These are phyloP conservation scores for Pyrus communis DNA, from an alignment of 306 rosid genomes.

Conservation along the genomic window DNA sequence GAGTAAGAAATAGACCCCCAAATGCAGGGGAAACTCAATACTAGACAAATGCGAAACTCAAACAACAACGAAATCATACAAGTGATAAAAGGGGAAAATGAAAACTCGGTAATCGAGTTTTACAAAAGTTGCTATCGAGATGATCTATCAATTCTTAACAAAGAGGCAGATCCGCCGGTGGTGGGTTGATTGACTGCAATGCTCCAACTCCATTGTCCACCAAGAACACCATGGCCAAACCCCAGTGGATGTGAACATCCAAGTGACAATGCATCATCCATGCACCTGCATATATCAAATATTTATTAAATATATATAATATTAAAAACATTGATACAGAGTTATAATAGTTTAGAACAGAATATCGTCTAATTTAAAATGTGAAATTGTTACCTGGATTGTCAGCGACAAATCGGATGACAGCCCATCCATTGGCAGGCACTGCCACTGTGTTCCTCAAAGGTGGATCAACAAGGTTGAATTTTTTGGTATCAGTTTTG, in stretches of 20 bases:
- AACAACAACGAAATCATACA: constrained; percentile 16
- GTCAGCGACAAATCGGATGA: constrained; percentile 84
- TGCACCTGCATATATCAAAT: constrained; percentile 42
- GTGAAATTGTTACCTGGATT: constrained; percentile 61
- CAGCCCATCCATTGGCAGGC: constrained; percentile 88
- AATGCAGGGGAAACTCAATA: constrained; percentile 39
- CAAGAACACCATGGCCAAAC: constrained; percentile 77
- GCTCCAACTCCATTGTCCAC: constrained; percentile 75
- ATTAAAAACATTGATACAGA: neutral
- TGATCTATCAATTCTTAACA: constrained; percentile 35
- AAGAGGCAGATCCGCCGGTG: constrained; percentile 66
- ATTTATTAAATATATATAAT: neutral
- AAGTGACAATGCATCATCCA: constrained; percentile 96
- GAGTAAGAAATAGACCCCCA: constrained; percentile 19
- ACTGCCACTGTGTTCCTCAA: constrained; percentile 76
- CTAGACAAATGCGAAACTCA: neutral
- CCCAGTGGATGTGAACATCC: constrained; percentile 91
- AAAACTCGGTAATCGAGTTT: neutral
- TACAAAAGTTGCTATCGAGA: neutral
- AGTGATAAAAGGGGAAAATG: constrained; percentile 15
- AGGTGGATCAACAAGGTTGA: constrained; percentile 93
- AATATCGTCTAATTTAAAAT: too few species aligned
- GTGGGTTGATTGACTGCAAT: constrained; percentile 58
- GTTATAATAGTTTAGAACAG: neutral
- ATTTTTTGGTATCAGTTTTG: constrained; percentile 44